Evolutionary conservation across 495 filamentous ascomycete genomes (phyloP), one percentile per base, ranked within the genome.

Genomic region (Tuber magnatum): DNA sequence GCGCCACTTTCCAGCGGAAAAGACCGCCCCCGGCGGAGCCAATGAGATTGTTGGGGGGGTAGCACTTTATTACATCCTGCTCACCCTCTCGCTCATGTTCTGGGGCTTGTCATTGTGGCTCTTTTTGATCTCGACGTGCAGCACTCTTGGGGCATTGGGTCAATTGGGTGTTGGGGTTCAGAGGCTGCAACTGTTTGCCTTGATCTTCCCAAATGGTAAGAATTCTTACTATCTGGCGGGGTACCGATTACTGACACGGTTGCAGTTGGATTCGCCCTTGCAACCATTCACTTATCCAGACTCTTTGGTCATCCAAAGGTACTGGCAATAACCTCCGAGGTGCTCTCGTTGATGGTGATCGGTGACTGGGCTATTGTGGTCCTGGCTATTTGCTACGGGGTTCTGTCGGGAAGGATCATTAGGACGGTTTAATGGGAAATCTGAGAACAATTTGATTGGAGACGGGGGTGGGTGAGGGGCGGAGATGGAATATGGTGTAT

Each of bases 101-200:
- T 82, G 80, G 80, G 80, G 80, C 5, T 46, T 82, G 8, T 69
- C 80, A 41, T 22, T 79, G 6, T 82, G 80, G 80, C 74, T 81
- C 72, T 82, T 82, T 39, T 20, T 75, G 12, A 56, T 82, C 35
- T 79, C 80, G 3, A 72, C 75, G 14, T 56, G 68, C 12, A 71
- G 70, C 10, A 80, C 75, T 75, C n/a, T 81, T n/a, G 61, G 61
- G 6, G 68, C 38, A 18, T 41, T 79, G 65, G 41, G 69, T 18
- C 46, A 73, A 32, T 78, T 81, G 80, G 79, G 76, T 78, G 68
- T 78, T 73, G 48, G 74, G 0, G 46, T 73, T n/a, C 71, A 81
- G 70, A 46, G 76, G 71, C 22, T 81, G 7, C 76, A 81, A 44
- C 73, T 79, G 71, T 76, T 81, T 74, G 76, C 79, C 41, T 56